These are phyloP conservation scores for Aspergillus calidoustus DNA, from an alignment of 2,329 filamentous ascomycete species.

Conservation along the genomic window DNA sequence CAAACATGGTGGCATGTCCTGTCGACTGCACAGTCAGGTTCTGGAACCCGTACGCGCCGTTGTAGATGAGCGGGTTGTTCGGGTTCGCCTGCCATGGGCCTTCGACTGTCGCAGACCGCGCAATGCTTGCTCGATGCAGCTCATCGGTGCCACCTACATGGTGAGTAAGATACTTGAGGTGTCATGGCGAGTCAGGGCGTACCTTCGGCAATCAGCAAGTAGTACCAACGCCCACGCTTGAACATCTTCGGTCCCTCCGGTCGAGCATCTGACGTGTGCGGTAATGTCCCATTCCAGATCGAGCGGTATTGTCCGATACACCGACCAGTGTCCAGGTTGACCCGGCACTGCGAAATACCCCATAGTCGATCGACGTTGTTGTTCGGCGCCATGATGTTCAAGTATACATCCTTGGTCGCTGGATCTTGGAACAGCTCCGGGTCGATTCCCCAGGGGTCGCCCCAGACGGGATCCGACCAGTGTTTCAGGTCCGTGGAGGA, in stretches of 20 bases:
- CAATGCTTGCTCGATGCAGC: slow-evolving; percentile 6
- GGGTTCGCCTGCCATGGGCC: slow-evolving; percentile 5
- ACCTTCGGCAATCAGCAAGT: slow-evolving; percentile 9
- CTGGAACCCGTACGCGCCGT: slow-evolving; percentile 2
- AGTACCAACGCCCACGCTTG: background rate
- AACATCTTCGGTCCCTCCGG: slow-evolving; percentile 7
- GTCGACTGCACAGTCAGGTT: slow-evolving; percentile 14
- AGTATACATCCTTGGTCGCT: slow-evolving; percentile 8
- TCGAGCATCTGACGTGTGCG: background rate
- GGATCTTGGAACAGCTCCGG: slow-evolving; percentile 12
- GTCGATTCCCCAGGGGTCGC: slow-evolving; percentile 13
- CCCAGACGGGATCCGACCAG: slow-evolving; percentile 14
- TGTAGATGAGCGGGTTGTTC: slow-evolving; percentile 6
- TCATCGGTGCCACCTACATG: slow-evolving; percentile 1
- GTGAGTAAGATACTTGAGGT: background rate
- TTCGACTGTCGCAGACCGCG: background rate
- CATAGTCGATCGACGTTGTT: background rate
- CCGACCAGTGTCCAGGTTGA: background rate
- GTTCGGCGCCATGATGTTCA: slow-evolving; percentile 12
- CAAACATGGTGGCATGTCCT: slow-evolving; percentile 6
- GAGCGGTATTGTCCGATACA: slow-evolving; percentile 6
- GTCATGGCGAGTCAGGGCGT: background rate
- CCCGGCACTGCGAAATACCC: slow-evolving; percentile 12
- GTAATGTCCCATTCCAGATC: slow-evolving; percentile 13
- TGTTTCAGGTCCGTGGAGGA: slow-evolving; percentile 10